Conservation (phyloP, 148 eudicot genomes). For the Chenopodium berlandieri region DNA sequence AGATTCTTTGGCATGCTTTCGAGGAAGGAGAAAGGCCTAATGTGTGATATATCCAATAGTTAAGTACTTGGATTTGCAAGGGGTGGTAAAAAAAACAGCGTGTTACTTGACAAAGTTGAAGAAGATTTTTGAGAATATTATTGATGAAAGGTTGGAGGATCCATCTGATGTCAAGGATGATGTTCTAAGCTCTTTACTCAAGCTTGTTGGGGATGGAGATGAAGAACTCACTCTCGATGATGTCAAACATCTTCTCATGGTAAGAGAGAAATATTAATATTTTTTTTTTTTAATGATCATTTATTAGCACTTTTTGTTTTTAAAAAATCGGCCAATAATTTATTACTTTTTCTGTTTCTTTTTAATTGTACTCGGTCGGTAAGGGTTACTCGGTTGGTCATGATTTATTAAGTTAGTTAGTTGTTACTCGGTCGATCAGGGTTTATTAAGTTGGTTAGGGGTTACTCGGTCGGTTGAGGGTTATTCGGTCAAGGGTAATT, state of each 20-base stretch:
- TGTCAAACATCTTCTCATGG: slow-evolving; percentile 21
- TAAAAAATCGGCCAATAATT: no score
- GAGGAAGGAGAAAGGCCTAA: slow-evolving; percentile 38
- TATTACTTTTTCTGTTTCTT: no score
- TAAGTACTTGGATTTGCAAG: slow-evolving; percentile 39
- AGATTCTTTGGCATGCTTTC: slow-evolving; percentile 1
- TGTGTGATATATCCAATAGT: slow-evolving; percentile 36
- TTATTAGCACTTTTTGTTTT: no score
- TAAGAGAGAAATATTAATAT: not conserved
- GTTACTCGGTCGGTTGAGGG: no score
- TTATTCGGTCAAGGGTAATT: no score
- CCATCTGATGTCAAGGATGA: slow-evolving; percentile 19
- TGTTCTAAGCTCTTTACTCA: slow-evolving; percentile 18
- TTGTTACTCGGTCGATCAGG: no score
- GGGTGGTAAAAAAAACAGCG: slow-evolving; percentile 32
- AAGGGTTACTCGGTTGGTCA: no score
- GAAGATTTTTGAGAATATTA: slow-evolving; percentile 34
- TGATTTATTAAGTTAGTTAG: no score
- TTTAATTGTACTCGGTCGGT: no score
- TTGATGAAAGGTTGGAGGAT: slow-evolving; percentile 8
- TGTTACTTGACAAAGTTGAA: slow-evolving; percentile 43
- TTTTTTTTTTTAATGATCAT: no score
- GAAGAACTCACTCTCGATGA: slow-evolving; percentile 13
- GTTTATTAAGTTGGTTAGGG: no score
- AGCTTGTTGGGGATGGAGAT: not conserved